These are phyloP conservation scores for Escovopsis sp. DNA, from an alignment of 2,329 filamentous ascomycete genomes.

Conservation along the genomic window DNA sequence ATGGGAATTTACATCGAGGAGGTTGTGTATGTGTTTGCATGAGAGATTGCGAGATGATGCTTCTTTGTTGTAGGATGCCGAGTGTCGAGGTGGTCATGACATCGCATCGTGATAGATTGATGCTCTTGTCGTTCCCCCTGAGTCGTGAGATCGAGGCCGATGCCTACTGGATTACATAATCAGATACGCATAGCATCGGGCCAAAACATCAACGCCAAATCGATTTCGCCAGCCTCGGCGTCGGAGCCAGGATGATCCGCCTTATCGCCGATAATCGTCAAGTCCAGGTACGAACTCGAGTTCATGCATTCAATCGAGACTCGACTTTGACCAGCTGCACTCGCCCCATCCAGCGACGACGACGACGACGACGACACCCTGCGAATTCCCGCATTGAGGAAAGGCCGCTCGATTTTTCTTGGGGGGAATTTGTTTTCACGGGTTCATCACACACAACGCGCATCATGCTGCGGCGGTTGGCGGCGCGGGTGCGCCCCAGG, in stretches of 20 bases:
- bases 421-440: not conserved
- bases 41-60: no score
- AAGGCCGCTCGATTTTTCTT: not conserved
- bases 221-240: not conserved
- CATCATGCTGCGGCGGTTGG: constrained; percentile 24
- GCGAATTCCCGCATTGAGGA: no score
- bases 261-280: constrained; percentile 9
- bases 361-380: not conserved
- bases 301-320: no score
- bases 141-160: no score
- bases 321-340: not conserved
- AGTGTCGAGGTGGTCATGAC: no score
- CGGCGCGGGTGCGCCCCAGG: constrained; percentile 17
- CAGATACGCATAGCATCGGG: not conserved
- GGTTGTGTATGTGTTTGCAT: no score
- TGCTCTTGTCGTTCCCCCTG: no score
- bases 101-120: no score
- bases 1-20: no score
- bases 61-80: no score
- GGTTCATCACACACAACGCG: not conserved
- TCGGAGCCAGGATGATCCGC: constrained; percentile 10
- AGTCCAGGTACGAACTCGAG: not conserved
- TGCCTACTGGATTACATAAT: no score
- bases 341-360: constrained; percentile 1
- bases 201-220: not conserved